Percentiles rank a stretch among this genome's conserved stretches.
phyloP scores from a whole-genome alignment of 2,329 filamentous ascomycete genomes.

The Graphilbum ipis-grandicollis region DNA sequence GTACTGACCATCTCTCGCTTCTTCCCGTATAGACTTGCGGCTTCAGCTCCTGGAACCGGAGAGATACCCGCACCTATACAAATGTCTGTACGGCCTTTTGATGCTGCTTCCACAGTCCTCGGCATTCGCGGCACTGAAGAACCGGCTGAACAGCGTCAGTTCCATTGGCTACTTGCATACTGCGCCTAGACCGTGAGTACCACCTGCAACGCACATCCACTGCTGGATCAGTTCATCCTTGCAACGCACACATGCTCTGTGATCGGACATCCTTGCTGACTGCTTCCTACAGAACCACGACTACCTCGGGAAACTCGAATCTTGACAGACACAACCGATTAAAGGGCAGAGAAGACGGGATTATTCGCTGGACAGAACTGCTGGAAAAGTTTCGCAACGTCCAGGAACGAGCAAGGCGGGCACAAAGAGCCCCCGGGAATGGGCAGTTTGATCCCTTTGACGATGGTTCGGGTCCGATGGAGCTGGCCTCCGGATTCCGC shows the following conservation, averaged over 20 bases:
- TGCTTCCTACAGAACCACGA: slow-evolving; percentile 20
- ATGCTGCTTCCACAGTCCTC: slow-evolving; percentile 98
- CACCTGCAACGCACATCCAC: too few relatives aligned
- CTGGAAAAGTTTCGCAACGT: slow-evolving; percentile 88
- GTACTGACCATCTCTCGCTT: too few relatives aligned
- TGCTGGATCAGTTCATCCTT: too few relatives aligned
- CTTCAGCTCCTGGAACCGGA: slow-evolving; percentile 92
- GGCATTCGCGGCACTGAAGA: slow-evolving; percentile 91
- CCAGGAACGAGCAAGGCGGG: slow-evolving; percentile 67
- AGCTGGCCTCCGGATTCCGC: slow-evolving; percentile 16
- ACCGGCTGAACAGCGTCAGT: slow-evolving; percentile 89
- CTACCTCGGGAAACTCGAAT: slow-evolving; percentile 31
- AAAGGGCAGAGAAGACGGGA: slow-evolving; percentile 65
- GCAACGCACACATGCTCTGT: too few relatives aligned
- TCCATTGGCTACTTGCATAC: slow-evolving; percentile 91
- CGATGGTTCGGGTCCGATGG: slow-evolving; percentile 23
- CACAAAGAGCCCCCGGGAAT: slow-evolving; percentile 41
- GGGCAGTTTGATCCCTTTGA: slow-evolving; percentile 22
- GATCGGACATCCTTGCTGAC: too few relatives aligned
- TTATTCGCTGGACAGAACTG: slow-evolving; percentile 81
- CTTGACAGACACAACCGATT: slow-evolving; percentile 63
- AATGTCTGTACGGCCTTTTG: slow-evolving; percentile 88
- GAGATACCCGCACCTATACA: slow-evolving; percentile 87
- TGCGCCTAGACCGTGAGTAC: slow-evolving; percentile 53
- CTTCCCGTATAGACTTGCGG: slow-evolving; percentile 61